Evolutionary conservation across 2,329 filamentous ascomycete species (phyloP), one percentile per base, ranked within the genome.

Genomic region (Aspergillus phoenicis): DNA sequence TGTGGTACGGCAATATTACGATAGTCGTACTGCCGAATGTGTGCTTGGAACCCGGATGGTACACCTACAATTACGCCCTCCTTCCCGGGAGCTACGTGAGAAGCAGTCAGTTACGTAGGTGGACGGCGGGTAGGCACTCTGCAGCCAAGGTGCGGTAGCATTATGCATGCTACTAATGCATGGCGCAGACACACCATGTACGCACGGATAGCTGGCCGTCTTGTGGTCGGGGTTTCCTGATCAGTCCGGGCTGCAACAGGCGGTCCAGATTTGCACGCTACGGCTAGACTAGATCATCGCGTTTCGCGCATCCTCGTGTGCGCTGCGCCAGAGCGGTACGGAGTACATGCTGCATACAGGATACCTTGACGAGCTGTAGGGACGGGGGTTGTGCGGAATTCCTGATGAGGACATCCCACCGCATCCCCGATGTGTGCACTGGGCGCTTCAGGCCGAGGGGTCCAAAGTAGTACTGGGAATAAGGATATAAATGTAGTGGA

Each of bases 161-260:
- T 54, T 5, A 24, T 58, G 56, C 33, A 51, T 52, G 26, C 13
- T 52, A 43, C 17, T 41, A 52, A 52, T 36, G 38, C 48, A 43
- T 22, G 52, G 39, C 22, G 39, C 26, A 38, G 28, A 39, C 52
- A 45, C 38, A 15, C 52, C 24, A 55, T 55, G 52, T 45, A 30
- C 38, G 38, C 39, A 45, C 52, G 52, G 52, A 45, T 55, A 15
- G n/a, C 20, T 41, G 13, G 26, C 15, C 15, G 13, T 39, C 22
- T 41, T 36, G 15, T 52, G 26, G 30, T 26, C 49, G 2, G 13
- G 15, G 15, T 33, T 52, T 33, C 48, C 24, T 30, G 48, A 28
- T 7, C 24, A n/a, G 26, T 8, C 10, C 11, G 53, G 30, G 11
- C 26, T n/a, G 7, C n/a, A 11, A 13, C 24, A 26, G 24, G 15